A percentile compares a stretch with the other conserved stretches of the same genome.
These are phyloP conservation scores for Sordariomycetes sp. DNA, from an alignment of 2,329 filamentous ascomycete genomes.

Conservation along the genomic window DNA sequence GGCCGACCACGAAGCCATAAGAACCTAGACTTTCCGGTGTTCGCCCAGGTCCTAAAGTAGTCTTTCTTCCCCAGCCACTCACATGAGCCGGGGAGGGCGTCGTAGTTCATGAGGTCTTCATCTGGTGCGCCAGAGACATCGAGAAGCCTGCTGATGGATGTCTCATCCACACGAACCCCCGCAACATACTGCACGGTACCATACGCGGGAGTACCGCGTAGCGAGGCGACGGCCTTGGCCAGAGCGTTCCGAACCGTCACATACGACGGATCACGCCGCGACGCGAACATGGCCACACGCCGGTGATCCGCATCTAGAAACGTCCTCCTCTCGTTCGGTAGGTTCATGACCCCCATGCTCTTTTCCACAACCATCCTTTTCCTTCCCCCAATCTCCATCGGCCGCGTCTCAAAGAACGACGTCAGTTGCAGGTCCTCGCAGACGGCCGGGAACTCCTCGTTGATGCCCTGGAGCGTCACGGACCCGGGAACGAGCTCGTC, in stretches of 20 bases:
- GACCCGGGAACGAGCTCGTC: constrained; percentile 18
- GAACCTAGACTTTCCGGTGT: background rate
- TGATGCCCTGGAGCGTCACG: constrained; percentile 15
- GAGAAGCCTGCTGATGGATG: constrained; percentile 7
- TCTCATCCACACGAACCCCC: background rate
- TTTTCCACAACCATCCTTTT: constrained; percentile 19
- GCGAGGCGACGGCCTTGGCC: constrained; percentile 7
- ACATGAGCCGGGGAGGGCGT: background rate
- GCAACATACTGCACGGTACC: no score
- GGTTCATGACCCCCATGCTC: constrained; percentile 16
- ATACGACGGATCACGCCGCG: constrained; percentile 14
- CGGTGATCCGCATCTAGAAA: constrained; percentile 20
- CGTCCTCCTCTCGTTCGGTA: constrained; percentile 14
- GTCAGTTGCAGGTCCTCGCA: constrained; percentile 5
- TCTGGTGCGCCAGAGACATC: constrained; percentile 4
- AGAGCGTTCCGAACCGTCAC: constrained; percentile 15
- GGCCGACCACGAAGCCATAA: constrained; percentile 9
- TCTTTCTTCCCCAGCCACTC: background rate
- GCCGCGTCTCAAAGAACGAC: background rate
- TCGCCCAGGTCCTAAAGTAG: background rate
- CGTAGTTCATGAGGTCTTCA: background rate
- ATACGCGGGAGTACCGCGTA: background rate
- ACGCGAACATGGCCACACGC: constrained; percentile 15
- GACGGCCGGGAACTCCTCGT: constrained; percentile 20
- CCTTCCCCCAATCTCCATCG: background rate